Evolutionary conservation across 139 green algal genomes (phyloP).

Genomic region (Chlamydomonas schloesseri): DNA sequence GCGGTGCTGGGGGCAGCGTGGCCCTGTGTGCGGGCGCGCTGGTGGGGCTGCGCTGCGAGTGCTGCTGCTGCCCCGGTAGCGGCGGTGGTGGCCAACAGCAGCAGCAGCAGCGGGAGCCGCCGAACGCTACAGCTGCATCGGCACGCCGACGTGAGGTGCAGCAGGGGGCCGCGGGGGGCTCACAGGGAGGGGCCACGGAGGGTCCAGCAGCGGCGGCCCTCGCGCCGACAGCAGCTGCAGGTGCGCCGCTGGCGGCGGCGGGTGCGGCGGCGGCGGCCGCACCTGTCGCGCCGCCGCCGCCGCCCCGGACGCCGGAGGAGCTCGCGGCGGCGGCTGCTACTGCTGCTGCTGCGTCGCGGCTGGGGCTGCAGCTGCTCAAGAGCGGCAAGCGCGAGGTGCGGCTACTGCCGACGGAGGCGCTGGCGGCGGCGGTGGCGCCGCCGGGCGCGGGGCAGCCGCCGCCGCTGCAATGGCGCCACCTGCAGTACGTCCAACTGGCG

Average conservation of each 20-base stretch:
- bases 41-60: constrained; percentile 1
- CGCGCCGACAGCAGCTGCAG: background rate
- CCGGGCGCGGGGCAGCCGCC: background rate
- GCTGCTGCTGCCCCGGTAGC: background rate
- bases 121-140: too few species aligned
- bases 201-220: too few species aligned
- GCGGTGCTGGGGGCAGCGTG: background rate
- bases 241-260: background rate
- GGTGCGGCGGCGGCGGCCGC: background rate
- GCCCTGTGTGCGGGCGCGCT: constrained; percentile 14
- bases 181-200: too few species aligned
- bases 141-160: too few species aligned
- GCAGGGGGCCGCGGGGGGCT: too few species aligned
- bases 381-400: constrained; percentile 3
- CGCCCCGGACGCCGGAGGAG: background rate
- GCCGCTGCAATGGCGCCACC: background rate
- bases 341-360: background rate
- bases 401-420: background rate
- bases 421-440: background rate
- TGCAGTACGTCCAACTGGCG: constrained; percentile 41
- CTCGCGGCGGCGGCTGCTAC: background rate
- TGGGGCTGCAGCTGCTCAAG: constrained; percentile 19
- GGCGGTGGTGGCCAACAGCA: too few species aligned
- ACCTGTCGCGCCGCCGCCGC: background rate
- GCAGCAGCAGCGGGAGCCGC: too few species aligned